These are phyloP conservation scores for Fusarium praegraminearum DNA, from an alignment of 2,329 filamentous ascomycete genomes.

Conservation along the genomic window DNA sequence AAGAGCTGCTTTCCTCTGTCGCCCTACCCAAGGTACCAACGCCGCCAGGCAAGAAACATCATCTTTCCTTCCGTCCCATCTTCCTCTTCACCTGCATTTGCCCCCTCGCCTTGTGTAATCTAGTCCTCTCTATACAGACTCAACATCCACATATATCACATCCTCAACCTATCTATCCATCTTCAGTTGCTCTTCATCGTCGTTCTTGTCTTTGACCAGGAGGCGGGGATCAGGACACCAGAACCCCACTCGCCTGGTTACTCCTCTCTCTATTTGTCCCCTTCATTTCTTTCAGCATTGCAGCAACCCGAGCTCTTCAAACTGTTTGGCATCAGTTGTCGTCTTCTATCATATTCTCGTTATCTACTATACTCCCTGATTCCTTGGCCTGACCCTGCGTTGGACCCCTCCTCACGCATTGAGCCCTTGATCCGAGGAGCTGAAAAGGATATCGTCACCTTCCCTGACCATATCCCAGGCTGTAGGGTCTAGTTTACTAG, in stretches of 20 bases:
- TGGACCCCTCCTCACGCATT: not conserved
- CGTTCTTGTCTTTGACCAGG: conserved; percentile 22
- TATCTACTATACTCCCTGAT: conserved; percentile 1
- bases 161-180: conserved; percentile 13
- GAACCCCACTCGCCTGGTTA: conserved; percentile 40
- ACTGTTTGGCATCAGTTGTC: conserved; percentile 9
- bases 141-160: conserved; percentile 7
- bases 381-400: conserved; percentile 14
- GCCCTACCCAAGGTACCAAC: conserved; percentile 8
- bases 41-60: conserved; percentile 18
- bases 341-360: not conserved
- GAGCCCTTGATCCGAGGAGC: conserved; percentile 23
- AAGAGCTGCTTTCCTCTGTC: conserved; percentile 30
- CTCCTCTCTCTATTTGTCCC: conserved; percentile 26
- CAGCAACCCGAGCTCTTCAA: conserved; percentile 12
- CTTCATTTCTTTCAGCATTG: conserved; percentile 33
- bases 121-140: not conserved
- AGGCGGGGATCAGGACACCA: conserved; percentile 39
- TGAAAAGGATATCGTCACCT: conserved; percentile 22
- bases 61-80: conserved; percentile 17
- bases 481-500: conserved; percentile 25
- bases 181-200: conserved; percentile 9
- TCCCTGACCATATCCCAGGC: conserved; percentile 32
- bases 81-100: conserved; percentile 9
- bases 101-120: conserved; percentile 5